phyloP scores from a whole-genome alignment of 2,329 filamentous ascomycete species.

The Fusarium verrucosum region DNA sequence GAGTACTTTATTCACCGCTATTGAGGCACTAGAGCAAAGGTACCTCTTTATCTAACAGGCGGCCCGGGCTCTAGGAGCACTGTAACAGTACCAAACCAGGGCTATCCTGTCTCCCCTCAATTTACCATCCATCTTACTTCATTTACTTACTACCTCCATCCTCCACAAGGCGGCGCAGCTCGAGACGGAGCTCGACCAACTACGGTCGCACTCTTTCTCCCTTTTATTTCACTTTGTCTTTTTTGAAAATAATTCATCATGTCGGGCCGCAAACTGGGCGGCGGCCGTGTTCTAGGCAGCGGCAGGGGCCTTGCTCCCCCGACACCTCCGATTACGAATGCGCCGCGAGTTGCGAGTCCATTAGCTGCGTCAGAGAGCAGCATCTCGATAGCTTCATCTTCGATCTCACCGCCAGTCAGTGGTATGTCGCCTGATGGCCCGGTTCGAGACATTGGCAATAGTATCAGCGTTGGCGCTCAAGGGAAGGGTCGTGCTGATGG shows the following conservation, averaged over 20 bases:
- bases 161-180: conserved; percentile 42
- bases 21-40: background rate
- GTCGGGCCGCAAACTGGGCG: conserved; percentile 88
- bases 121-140: too few relatives aligned
- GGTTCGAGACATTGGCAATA: conserved; percentile 80
- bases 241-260: conserved; percentile 57
- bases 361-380: conserved; percentile 73
- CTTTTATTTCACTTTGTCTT: background rate
- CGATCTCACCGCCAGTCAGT: conserved; percentile 67
- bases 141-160: conserved; percentile 25
- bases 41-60: conserved; percentile 30
- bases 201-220: conserved; percentile 45
- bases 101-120: conserved; percentile 21
- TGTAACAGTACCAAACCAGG: conserved; percentile 4
- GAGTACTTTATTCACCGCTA: conserved; percentile 14
- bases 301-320: conserved; percentile 82
- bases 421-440: conserved; percentile 71
- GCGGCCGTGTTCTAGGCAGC: conserved; percentile 89
- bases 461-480: conserved; percentile 73
- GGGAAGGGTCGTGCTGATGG: conserved; percentile 59
- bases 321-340: conserved; percentile 51
- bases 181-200: conserved; percentile 49
- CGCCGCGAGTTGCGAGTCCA: conserved; percentile 59
- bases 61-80: conserved; percentile 7
- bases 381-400: conserved; percentile 78